These are phyloP conservation scores for Tetratostichococcus sp. DNA, from an alignment of 139 green algal genomes.

Conservation along the genomic window DNA sequence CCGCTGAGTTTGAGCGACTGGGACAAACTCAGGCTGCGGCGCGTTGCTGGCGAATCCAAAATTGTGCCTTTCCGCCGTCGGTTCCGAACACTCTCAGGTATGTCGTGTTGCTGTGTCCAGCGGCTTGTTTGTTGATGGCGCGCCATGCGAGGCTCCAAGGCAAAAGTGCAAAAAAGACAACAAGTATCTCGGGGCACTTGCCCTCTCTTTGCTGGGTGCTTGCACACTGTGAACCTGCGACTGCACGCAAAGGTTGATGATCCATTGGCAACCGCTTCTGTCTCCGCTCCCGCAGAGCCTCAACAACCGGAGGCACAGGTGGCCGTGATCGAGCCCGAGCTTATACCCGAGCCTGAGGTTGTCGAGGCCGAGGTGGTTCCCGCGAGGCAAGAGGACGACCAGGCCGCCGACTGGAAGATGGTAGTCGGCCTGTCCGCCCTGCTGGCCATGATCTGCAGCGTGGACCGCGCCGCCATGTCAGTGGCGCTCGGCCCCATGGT, in stretches of 20 bases:
- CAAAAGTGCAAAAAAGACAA: too few relatives aligned
- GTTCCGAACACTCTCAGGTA: not conserved
- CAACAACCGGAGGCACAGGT: not conserved
- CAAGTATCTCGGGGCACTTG: too few relatives aligned
- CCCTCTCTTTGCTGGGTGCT: too few relatives aligned
- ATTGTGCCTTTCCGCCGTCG: not conserved
- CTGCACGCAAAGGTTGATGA: too few relatives aligned
- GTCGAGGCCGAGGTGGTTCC: not conserved
- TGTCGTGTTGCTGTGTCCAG: not conserved
- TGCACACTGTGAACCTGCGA: too few relatives aligned
- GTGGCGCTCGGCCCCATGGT: constrained; percentile 74
- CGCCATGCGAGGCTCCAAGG: too few relatives aligned
- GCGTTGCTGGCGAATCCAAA: not conserved
- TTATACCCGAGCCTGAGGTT: not conserved
- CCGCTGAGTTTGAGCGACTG: not conserved
- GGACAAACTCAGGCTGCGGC: not conserved
- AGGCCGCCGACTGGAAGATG: constrained; percentile 8
- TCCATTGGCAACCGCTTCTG: too few relatives aligned
- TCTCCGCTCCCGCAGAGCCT: too few relatives aligned
- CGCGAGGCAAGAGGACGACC: not conserved
- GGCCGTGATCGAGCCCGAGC: not conserved
- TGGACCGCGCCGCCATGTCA: constrained; percentile 68
- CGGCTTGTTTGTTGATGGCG: too few relatives aligned
- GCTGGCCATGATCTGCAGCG: constrained; percentile 50
- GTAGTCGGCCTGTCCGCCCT: constrained; percentile 35